phyloP scores from a whole-genome alignment of 208 protist species.

The Herpetomonas samuelpessoai region DNA sequence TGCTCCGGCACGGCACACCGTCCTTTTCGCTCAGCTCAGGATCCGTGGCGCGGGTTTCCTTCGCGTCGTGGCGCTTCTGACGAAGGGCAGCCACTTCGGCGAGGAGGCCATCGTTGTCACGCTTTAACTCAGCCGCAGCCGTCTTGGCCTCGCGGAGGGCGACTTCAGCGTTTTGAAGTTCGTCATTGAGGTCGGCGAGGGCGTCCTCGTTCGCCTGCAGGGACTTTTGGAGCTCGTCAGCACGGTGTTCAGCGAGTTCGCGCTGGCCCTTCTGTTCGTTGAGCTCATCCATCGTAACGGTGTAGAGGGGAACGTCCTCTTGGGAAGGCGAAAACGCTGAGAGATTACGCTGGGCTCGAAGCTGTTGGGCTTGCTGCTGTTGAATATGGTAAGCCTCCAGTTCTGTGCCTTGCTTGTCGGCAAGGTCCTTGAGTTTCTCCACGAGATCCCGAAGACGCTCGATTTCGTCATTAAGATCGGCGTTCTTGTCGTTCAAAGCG shows the following conservation, averaged over 20 bases:
- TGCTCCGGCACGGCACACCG: too few relatives aligned
- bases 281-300: conserved; percentile 46
- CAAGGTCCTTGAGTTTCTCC: conserved; percentile 44
- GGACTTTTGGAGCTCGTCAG: conserved; percentile 18
- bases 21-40: too few relatives aligned
- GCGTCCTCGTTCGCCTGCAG: conserved; percentile 10
- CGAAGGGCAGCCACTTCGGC: conserved; percentile 20
- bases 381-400: conserved; percentile 36
- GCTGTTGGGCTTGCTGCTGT: conserved; percentile 43
- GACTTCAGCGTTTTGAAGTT: background rate
- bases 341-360: conserved; percentile 41
- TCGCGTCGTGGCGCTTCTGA: conserved; percentile 17
- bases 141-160: conserved; percentile 1
- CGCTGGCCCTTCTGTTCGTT: conserved; percentile 16
- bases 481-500: conserved; percentile 27
- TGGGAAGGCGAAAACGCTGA: conserved; percentile 20
- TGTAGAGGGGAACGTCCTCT: conserved; percentile 32
- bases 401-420: conserved; percentile 37
- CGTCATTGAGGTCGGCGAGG: conserved; percentile 13
- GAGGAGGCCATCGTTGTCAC: conserved; percentile 1
- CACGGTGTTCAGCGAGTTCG: conserved; percentile 15
- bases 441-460: conserved; percentile 37
- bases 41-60: too few relatives aligned
- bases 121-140: background rate
- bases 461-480: conserved; percentile 43